phyloP scores from a whole-genome alignment of 2,329 filamentous ascomycete species.

The Apiospora kogelbergensis region DNA sequence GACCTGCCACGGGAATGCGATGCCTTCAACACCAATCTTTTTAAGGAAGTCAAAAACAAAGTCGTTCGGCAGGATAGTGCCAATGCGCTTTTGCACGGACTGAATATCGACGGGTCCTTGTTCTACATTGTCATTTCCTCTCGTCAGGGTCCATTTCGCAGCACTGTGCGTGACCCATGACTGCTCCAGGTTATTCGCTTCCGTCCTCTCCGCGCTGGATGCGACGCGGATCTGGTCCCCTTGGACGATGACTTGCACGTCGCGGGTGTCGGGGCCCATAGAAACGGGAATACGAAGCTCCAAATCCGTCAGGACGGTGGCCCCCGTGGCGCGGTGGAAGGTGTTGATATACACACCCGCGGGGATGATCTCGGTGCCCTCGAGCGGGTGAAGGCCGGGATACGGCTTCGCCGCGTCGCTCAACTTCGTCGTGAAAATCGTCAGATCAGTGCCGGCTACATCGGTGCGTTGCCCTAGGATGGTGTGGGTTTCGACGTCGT shows the following conservation, averaged over 20 bases:
- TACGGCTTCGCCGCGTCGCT: constrained; percentile 40
- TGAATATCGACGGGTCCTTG: constrained; percentile 22
- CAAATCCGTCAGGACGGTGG: constrained; percentile 20
- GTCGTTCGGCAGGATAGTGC: constrained; percentile 24
- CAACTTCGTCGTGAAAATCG: constrained; percentile 35
- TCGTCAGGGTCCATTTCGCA: neutral
- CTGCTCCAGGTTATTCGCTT: neutral
- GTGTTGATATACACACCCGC: constrained; percentile 41
- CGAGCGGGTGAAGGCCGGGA: constrained; percentile 38
- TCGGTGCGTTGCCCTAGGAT: constrained; percentile 32
- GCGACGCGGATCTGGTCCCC: constrained; percentile 30
- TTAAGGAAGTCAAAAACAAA: constrained; percentile 39
- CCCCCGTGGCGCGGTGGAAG: constrained; percentile 30
- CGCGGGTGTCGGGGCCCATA: constrained; percentile 10
- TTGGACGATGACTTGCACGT: constrained; percentile 37
- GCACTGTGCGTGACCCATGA: constrained; percentile 34
- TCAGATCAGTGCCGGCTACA: constrained; percentile 28
- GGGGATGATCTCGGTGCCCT: constrained; percentile 43
- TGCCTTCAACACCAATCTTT: constrained; percentile 38
- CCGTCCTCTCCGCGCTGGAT: constrained; percentile 20
- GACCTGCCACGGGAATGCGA: constrained; percentile 42
- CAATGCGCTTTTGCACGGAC: constrained; percentile 27
- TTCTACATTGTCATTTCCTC: too few relatives aligned
- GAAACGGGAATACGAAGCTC: constrained; percentile 36
- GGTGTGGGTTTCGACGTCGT: constrained; percentile 35